phyloP scores from a whole-genome alignment of 345 rosid genomes.

The Pistacia vera region DNA sequence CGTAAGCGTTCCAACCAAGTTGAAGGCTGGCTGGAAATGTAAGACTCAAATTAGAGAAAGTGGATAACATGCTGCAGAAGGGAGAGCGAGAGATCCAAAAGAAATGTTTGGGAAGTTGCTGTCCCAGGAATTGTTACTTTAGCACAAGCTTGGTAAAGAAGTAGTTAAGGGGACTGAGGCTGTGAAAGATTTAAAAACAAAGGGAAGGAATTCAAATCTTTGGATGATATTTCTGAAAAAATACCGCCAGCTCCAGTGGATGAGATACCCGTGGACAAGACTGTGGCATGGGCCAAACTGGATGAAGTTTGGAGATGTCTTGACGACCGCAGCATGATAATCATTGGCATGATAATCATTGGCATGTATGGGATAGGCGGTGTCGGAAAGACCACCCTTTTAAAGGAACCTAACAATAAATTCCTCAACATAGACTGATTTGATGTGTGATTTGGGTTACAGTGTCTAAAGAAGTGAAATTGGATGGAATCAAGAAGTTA shows the following conservation, averaged over 20 bases:
- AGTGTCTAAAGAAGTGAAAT: not conserved
- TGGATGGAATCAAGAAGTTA: not conserved
- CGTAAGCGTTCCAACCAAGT: not conserved
- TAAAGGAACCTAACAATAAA: not conserved
- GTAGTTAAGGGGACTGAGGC: not conserved
- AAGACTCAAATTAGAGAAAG: not conserved
- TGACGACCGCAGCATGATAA: not conserved
- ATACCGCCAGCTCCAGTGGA: not conserved
- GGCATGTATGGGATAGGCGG: conserved; percentile 9
- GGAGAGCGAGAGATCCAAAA: not conserved
- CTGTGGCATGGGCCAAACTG: not conserved
- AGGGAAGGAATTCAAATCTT: not conserved
- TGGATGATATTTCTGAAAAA: not conserved
- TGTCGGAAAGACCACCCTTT: conserved; percentile 9
- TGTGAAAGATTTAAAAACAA: not conserved
- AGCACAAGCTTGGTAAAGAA: not conserved
- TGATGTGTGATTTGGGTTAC: not conserved
- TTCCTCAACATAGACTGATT: not conserved
- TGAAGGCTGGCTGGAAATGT: not conserved
- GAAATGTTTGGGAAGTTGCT: not conserved
- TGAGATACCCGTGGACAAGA: not conserved
- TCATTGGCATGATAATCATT: not conserved
- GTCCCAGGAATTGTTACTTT: not conserved
- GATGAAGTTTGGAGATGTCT: not conserved
- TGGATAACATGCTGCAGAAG: no score